Conservation (phyloP, 768 basidiomycete genomes). For the Leccinum disarticulatum region DNA sequence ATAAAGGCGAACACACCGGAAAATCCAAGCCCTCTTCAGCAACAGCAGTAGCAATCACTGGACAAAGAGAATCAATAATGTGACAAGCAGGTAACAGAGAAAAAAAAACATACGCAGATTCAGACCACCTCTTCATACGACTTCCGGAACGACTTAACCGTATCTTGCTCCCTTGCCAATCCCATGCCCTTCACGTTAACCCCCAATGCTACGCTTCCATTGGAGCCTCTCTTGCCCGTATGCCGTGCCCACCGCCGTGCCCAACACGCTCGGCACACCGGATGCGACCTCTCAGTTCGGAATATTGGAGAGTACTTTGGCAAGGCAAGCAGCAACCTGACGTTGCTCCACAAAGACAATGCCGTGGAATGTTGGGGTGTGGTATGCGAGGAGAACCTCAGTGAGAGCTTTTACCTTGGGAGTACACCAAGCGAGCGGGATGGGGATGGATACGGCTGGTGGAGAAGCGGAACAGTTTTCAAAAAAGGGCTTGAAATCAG, state of each 20-base stretch:
- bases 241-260: conserved; percentile 46
- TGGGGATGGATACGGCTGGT: conserved; percentile 36
- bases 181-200: conserved; percentile 51
- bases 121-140: conserved; percentile 63
- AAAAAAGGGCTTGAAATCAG: conserved; percentile 42
- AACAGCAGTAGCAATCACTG: conserved; percentile 81
- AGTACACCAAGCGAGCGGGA: conserved; percentile 21
- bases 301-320: conserved; percentile 60
- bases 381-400: conserved; percentile 55
- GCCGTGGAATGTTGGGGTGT: conserved; percentile 62
- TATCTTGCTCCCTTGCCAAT: conserved; percentile 53
- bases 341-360: conserved; percentile 90
- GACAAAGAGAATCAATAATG: conserved; percentile 1
- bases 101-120: conserved; percentile 57
- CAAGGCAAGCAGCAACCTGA: conserved; percentile 71
- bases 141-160: conserved; percentile 63
- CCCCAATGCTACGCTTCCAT: conserved; percentile 21
- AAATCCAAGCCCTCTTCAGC: conserved; percentile 94
- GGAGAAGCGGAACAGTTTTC: conserved; percentile 29
- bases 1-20: conserved; percentile 47
- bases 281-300: conserved; percentile 58
- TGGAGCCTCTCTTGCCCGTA: conserved; percentile 21
- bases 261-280: conserved; percentile 69
- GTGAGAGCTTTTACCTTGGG: conserved; percentile 69
- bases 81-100: not conserved